These are phyloP conservation scores for Hsuehochloa calcarea DNA, from an alignment of 176 grass and related monocot genomes.

Conservation along the genomic window DNA sequence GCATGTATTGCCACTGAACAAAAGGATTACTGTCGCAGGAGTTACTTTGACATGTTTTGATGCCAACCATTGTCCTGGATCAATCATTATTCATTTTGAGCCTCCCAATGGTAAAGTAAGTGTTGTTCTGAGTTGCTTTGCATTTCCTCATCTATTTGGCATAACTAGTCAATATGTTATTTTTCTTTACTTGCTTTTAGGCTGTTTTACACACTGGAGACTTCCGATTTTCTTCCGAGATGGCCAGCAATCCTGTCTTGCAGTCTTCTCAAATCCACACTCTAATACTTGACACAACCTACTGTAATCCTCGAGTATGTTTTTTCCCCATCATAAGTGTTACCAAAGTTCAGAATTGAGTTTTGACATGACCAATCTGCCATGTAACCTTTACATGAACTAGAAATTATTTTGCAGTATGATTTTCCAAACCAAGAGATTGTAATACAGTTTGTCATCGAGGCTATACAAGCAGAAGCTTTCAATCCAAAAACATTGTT, in stretches of 20 bases:
- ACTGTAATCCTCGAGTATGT: constrained; percentile 79
- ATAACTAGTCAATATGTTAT: neutral
- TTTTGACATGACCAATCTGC: neutral
- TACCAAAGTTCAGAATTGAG: constrained; percentile 11
- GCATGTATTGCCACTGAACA: constrained; percentile 78
- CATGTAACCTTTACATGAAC: too few species aligned
- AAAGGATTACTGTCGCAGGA: constrained; percentile 66
- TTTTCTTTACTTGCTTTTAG: constrained; percentile 49
- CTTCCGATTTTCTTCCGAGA: constrained; percentile 79
- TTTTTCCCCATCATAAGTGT: neutral
- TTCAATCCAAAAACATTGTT: constrained; percentile 96
- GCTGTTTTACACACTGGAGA: constrained; percentile 92
- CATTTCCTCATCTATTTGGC: neutral
- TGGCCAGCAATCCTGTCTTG: constrained; percentile 66
- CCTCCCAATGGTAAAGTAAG: constrained; percentile 86
- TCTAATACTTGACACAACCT: constrained; percentile 92
- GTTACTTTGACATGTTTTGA: constrained; percentile 84
- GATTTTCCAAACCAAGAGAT: constrained; percentile 88
- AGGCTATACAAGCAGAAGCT: constrained; percentile 95
- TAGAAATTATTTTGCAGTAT: constrained; percentile 58
- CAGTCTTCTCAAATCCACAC: constrained; percentile 64
- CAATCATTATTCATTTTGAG: constrained; percentile 93
- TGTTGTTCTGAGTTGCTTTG: constrained; percentile 6
- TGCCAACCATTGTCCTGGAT: constrained; percentile 95
- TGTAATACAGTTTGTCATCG: constrained; percentile 90